Percentiles rank a stretch among this genome's conserved stretches.
These are phyloP conservation scores for Dissophora ornata DNA, from an alignment of 192 early-diverging fungal species.

Conservation along the genomic window DNA sequence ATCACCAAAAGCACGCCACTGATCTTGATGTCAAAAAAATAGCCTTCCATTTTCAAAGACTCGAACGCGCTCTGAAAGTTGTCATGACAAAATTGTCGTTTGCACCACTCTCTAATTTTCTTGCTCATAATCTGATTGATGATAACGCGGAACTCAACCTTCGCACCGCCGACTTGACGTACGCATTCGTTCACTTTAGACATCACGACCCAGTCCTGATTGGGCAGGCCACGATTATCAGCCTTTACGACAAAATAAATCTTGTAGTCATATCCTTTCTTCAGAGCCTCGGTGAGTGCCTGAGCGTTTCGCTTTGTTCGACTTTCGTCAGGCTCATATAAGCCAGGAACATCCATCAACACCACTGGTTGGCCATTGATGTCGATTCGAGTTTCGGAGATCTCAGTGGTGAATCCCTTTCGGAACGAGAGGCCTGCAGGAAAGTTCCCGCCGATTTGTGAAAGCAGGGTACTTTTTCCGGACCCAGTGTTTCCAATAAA, in stretches of 20 bases:
- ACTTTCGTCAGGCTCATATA: background rate
- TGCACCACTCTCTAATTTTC: too few relatives aligned
- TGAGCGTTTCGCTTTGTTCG: background rate
- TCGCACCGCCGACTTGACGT: background rate
- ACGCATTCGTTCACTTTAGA: slow-evolving; percentile 16
- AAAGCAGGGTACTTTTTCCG: slow-evolving; percentile 5
- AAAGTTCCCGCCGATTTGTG: slow-evolving; percentile 15
- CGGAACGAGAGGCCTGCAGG: background rate
- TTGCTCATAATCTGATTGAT: slow-evolving; percentile 4
- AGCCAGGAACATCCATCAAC: slow-evolving; percentile 13
- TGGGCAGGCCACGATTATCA: background rate
- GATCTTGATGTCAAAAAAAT: too few relatives aligned
- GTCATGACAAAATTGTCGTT: background rate
- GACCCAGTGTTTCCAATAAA: too few relatives aligned
- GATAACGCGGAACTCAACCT: background rate
- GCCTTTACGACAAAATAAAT: slow-evolving; percentile 4
- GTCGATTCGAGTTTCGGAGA: background rate
- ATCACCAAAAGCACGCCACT: too few relatives aligned
- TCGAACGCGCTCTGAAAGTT: slow-evolving; percentile 4
- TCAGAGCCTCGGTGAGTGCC: slow-evolving; percentile 4
- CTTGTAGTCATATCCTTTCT: slow-evolving; percentile 7
- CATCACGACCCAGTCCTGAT: slow-evolving; percentile 9
- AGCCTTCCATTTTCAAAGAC: too few relatives aligned
- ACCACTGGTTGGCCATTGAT: background rate
- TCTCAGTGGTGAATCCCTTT: background rate